Percentiles rank a stretch among this genome's conserved stretches.
Evolutionary conservation across 2,329 filamentous ascomycete species (phyloP).

Genomic region (Fusarium nygamai): DNA sequence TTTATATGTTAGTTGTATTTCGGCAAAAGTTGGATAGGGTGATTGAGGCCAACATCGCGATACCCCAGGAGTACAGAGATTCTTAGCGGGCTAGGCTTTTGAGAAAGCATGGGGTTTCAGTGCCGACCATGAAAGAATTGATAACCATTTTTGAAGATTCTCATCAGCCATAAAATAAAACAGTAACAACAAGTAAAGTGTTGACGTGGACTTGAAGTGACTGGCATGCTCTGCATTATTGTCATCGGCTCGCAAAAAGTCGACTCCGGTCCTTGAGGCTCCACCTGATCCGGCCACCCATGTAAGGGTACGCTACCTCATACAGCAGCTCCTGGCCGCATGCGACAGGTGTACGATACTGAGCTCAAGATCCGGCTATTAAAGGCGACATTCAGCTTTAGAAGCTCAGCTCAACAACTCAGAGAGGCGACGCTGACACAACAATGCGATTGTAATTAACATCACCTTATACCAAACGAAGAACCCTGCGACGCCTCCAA

Average conservation of each 20-base stretch:
- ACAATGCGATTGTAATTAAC: slow-evolving; percentile 31
- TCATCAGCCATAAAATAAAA: background rate
- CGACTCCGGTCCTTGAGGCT: slow-evolving; percentile 36
- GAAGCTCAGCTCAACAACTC: slow-evolving; percentile 4
- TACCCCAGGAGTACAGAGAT: slow-evolving; percentile 12
- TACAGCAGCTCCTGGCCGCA: slow-evolving; percentile 42
- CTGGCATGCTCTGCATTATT: slow-evolving; percentile 13
- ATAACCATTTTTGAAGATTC: background rate
- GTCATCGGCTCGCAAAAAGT: slow-evolving; percentile 44
- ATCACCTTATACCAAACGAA: background rate
- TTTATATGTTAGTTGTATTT: background rate
- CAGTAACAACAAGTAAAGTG: background rate
- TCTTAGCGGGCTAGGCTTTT: background rate
- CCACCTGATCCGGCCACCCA: slow-evolving; percentile 35
- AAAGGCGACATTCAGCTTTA: slow-evolving; percentile 7
- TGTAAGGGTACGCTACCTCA: slow-evolving; percentile 28
- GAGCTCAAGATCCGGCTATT: slow-evolving; percentile 28
- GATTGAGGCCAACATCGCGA: background rate
- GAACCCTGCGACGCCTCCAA: slow-evolving; percentile 15
- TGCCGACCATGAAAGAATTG: background rate
- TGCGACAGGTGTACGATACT: slow-evolving; percentile 45
- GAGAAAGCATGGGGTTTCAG: slow-evolving; percentile 8
- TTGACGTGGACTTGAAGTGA: slow-evolving; percentile 4
- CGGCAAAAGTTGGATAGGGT: background rate
- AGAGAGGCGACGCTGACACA: background rate